Evolutionary conservation across 148 eudicot genomes (phyloP), one percentile per base, ranked within the genome.

Genomic region (Silene latifolia): DNA sequence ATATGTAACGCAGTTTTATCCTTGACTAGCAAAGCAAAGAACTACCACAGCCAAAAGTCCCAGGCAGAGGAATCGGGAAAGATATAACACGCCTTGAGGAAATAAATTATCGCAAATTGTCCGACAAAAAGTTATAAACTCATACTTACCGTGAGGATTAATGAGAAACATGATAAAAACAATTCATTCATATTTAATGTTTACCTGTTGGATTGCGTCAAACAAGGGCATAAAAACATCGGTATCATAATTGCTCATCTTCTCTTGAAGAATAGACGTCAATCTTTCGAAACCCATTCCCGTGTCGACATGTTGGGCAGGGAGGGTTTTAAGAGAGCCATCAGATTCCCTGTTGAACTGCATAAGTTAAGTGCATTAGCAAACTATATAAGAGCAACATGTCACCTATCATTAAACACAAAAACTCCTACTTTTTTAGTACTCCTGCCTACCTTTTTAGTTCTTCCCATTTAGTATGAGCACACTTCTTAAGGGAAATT

Each of bases 251-350:
- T 95, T 95, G 84, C 99, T 95, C 98, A 90, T 84, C 84, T 88
- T 95, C 73, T 90, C 84, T 80, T 95, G 99, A 80, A 95, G 99
- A 74, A 95, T 95, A 71, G 99, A 95, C 61, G 98, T 89, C 87
- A 95, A 83, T 85, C 99, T 88, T 76, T 95, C 99, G 82, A 95
- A 95, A 70, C 99, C 99, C 99, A 95, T 78, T 63, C 99, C 99
- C 67, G 99, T 95, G 77, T 95, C 99, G 66, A 95, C 99, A 74
- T 95, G 99, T 80, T 91, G 88, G 19, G 97, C 93, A 25, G 98
- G 98, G 27, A 94, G 85, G 53, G 96, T 73, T 75, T 86, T 94
- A 24, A 95, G 79, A 23, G 92, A 81, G 35, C 96, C 96, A 78
- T 91, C 97, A 77, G 75, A 59, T 87, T 94, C 98, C 86, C 99